phyloP scores from a whole-genome alignment of 2,329 filamentous ascomycete species.

The Mycogone perniciosa region DNA sequence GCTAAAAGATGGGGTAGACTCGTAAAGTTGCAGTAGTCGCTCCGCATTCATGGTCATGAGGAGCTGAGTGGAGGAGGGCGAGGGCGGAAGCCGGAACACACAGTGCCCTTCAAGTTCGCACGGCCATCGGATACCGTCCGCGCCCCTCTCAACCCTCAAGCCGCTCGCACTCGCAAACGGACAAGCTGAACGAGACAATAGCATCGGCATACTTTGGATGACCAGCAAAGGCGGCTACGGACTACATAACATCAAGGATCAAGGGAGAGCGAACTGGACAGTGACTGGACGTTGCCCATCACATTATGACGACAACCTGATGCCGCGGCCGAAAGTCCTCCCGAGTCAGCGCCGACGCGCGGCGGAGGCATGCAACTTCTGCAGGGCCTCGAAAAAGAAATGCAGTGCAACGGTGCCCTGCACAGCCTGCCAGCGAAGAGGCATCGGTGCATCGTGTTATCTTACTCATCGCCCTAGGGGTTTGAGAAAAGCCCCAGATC shows the following conservation, averaged over 20 bases:
- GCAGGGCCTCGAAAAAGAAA: slow-evolving; percentile 44
- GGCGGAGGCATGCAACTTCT: slow-evolving; percentile 42
- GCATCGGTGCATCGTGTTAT: slow-evolving; percentile 32
- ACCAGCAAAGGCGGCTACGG: too few relatives aligned
- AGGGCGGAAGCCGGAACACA: neutral
- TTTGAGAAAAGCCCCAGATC: slow-evolving; percentile 10
- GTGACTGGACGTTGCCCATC: neutral
- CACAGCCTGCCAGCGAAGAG: slow-evolving; percentile 39
- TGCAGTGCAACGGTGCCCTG: slow-evolving; percentile 45
- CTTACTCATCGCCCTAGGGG: slow-evolving; percentile 28
- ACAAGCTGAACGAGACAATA: neutral
- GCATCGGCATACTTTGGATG: too few relatives aligned
- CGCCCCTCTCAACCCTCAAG: neutral
- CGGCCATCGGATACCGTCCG: neutral
- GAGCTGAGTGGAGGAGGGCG: too few relatives aligned
- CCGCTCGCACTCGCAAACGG: neutral
- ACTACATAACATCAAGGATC: too few relatives aligned
- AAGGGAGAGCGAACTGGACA: too few relatives aligned
- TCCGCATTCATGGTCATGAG: neutral
- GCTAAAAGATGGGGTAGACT: neutral
- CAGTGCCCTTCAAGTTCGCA: neutral
- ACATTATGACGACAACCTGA: slow-evolving; percentile 17
- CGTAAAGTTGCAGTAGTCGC: neutral
- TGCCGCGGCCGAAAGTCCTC: slow-evolving; percentile 47
- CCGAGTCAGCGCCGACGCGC: slow-evolving; percentile 43